Conservation (phyloP, 2,329 filamentous ascomycete genomes). For the Talaromyces funiculosus region DNA sequence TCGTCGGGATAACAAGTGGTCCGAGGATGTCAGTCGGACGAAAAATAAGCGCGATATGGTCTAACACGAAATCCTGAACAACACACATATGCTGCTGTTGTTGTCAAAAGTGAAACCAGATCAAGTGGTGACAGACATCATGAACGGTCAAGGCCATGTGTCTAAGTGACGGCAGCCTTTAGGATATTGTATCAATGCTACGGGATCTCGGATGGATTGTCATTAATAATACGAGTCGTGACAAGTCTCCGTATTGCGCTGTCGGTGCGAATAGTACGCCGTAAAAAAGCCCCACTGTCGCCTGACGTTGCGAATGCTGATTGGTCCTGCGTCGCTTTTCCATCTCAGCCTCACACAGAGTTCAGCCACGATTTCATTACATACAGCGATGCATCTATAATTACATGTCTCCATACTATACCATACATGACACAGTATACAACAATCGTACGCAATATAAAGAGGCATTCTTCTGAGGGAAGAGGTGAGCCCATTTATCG, state of each 20-base stretch:
- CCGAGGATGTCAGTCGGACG: neutral
- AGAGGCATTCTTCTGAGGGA: neutral
- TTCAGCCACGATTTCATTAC: neutral
- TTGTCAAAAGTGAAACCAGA: neutral
- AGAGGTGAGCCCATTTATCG: neutral
- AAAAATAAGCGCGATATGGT: neutral
- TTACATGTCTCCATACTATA: neutral
- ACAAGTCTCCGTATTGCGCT: neutral
- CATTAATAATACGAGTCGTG: neutral
- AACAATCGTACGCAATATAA: neutral
- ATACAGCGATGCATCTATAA: neutral
- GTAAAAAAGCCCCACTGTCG: neutral
- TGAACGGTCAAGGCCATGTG: neutral
- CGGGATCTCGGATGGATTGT: neutral
- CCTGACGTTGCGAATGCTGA: neutral
- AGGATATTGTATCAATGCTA: neutral
- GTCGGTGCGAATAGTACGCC: neutral
- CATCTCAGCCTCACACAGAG: neutral
- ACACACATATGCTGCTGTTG: neutral
- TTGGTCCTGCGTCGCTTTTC: neutral
- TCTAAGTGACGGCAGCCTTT: neutral
- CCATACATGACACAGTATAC: neutral
- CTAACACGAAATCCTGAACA: neutral
- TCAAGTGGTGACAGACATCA: neutral
- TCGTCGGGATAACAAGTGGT: neutral